Percentiles rank a stretch among this genome's conserved stretches.
phyloP scores from a whole-genome alignment of 371 early-diverging fungal genomes.

The Synchytrium microbalum region DNA sequence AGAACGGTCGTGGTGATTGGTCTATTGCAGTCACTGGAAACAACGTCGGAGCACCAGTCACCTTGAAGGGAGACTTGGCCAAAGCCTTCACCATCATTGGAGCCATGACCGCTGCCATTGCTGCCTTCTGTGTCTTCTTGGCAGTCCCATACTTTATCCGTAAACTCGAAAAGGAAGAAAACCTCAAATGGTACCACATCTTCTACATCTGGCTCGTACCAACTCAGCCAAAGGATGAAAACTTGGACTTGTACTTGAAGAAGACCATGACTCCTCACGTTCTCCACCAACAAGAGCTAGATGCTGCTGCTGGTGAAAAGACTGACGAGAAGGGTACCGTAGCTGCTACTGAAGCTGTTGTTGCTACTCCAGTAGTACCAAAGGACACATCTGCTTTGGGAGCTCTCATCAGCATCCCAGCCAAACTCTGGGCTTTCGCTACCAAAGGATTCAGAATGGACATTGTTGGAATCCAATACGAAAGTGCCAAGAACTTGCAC shows the following conservation, averaged over 20 bases:
- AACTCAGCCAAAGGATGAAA: slow-evolving; percentile 19
- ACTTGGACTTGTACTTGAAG: slow-evolving; percentile 6
- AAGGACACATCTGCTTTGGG: background rate
- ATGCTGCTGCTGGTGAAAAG: background rate
- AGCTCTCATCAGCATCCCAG: background rate
- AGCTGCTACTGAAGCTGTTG: background rate
- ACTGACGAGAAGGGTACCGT: slow-evolving; percentile 1
- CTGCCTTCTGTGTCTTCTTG: slow-evolving; percentile 50
- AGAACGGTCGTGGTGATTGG: no score
- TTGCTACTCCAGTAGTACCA: background rate
- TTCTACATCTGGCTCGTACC: slow-evolving; percentile 44
- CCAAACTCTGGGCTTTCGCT: slow-evolving; percentile 1
- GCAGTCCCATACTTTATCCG: slow-evolving; percentile 57
- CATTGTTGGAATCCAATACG: slow-evolving; percentile 16
- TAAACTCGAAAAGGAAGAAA: slow-evolving; percentile 53
- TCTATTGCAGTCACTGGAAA: no score
- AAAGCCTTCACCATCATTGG: slow-evolving; percentile 50
- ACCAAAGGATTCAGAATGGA: slow-evolving; percentile 16
- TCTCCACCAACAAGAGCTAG: background rate
- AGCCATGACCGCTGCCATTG: slow-evolving; percentile 47
- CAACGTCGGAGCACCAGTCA: no score
- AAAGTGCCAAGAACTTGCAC: slow-evolving; percentile 12
- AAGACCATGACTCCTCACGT: background rate
- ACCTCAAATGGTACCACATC: slow-evolving; percentile 62
- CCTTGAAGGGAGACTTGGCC: slow-evolving; percentile 19